Base-by-base conservation (phyloP, 129 eudicot genomes). In the Deinandra increscens region DNA sequence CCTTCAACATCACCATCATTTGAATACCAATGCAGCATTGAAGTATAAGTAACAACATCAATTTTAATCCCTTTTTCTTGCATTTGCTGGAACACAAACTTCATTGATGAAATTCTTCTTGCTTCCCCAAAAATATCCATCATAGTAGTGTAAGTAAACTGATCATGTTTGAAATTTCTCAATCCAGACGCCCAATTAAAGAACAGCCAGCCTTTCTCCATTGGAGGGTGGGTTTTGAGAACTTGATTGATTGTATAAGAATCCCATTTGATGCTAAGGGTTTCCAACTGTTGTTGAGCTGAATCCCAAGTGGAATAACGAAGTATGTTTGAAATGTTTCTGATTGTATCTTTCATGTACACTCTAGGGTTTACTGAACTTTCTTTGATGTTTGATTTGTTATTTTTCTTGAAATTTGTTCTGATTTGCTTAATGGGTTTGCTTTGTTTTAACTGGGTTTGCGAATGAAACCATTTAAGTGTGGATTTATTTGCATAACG, bases 91-190 rank as follows among this genome's bases (percentile, higher is more conserved):
- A 86, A 88, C 33, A 91, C 87, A 78, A 64, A 82, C 59, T 69
- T 84, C 98, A 91, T 91, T 4, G 98, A 91, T 7, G 88, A 68
- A 60, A 91, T 84, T 69, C 96, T 78, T 83, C 73, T 53, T 6
- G 98, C 98, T 76, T 91, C 98, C 50, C 98, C 98, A 77, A 91
- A 91, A 6, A 91, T 91, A 79, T 91, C 98, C 71, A 91, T 53
- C 98, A 91, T 91, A 0, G 98, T 91, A 4, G 97, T 91, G 80
- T 82, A 91, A 6, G 97, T 91, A 75, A 73, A 91, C 43, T 84
- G 97, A 38, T 91, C 97, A 26, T 91, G 97, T 80, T 86, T 88
- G 70, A 91, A 91, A 7, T 79, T 80, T 58, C 61, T 81, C 18
- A 79, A 50, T 68, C 74, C 65, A 23, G 90, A 80, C 11, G 91